Percentiles rank a stretch among this genome's conserved stretches.
phyloP scores from a whole-genome alignment of 495 filamentous ascomycete species.

The Penicilliopsis zonata region DNA sequence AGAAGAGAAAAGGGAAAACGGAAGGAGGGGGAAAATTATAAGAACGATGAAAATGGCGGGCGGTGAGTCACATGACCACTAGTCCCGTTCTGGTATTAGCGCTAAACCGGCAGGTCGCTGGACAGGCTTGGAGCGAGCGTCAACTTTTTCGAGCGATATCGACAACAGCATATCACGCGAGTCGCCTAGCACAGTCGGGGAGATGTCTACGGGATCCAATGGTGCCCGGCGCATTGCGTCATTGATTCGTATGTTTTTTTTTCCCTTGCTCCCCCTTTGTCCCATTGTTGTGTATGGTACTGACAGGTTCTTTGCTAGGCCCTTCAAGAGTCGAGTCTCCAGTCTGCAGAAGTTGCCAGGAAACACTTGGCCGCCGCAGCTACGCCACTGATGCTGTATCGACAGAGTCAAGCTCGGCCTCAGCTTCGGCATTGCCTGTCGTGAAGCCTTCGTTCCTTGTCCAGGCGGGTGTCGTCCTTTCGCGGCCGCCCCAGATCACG shows the following conservation, averaged over 20 bases:
- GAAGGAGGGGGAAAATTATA: conserved; percentile 4
- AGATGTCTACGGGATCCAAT: conserved; percentile 35
- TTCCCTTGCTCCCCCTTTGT: conserved; percentile 1
- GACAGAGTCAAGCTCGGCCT: conserved; percentile 15
- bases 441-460: conserved; percentile 46
- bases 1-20: conserved; percentile 12
- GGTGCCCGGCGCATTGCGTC: conserved; percentile 32
- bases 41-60: not conserved
- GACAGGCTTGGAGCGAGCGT: conserved; percentile 12
- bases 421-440: conserved; percentile 21
- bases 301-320: too few relatives aligned
- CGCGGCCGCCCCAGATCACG: conserved; percentile 78
- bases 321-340: conserved; percentile 29
- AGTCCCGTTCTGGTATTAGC: conserved; percentile 16
- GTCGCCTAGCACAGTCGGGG: conserved; percentile 6
- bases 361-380: conserved; percentile 31
- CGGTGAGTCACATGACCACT: conserved; percentile 15
- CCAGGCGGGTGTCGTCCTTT: conserved; percentile 72
- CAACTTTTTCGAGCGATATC: conserved; percentile 23
- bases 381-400: conserved; percentile 32
- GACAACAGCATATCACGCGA: conserved; percentile 2
- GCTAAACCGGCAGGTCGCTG: not conserved
- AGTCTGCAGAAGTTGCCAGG: conserved; percentile 41
- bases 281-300: conserved; percentile 5
- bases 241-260: conserved; percentile 22